A percentile compares a stretch with the other conserved stretches of the same genome.
Conservation (phyloP, 192 early-diverging fungal genomes). For the Coemansia aciculifera region DNA sequence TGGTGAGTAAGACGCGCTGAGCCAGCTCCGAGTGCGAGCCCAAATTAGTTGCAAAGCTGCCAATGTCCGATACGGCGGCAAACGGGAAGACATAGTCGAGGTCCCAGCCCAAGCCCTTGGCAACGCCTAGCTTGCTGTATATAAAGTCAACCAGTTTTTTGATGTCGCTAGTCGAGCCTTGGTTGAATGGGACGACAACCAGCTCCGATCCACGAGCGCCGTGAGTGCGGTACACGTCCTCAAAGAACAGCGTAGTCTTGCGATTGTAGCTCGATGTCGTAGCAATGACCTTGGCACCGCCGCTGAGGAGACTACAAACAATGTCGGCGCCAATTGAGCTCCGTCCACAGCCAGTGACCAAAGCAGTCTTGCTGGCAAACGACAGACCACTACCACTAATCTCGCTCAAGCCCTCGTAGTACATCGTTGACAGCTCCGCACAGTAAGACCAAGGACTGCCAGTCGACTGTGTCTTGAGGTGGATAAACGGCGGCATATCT, state of each 20-base stretch:
- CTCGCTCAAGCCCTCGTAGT: slow-evolving; percentile 69
- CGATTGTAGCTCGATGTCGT: slow-evolving; percentile 85
- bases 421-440: slow-evolving; percentile 65
- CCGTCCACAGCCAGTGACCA: slow-evolving; percentile 88
- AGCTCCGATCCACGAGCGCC: slow-evolving; percentile 83
- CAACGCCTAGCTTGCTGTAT: slow-evolving; percentile 61
- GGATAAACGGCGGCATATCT: slow-evolving; percentile 33
- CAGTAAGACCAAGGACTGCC: slow-evolving; percentile 63
- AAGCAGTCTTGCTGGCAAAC: slow-evolving; percentile 76
- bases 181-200: slow-evolving; percentile 93
- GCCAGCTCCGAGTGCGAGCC: slow-evolving; percentile 88
- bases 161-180: slow-evolving; percentile 84
- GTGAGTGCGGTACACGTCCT: slow-evolving; percentile 79
- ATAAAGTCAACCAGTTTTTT: slow-evolving; percentile 81
- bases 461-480: background rate
- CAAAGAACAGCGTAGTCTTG: slow-evolving; percentile 80
- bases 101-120: slow-evolving; percentile 80
- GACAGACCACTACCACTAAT: slow-evolving; percentile 76
- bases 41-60: slow-evolving; percentile 79
- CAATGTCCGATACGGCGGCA: slow-evolving; percentile 89
- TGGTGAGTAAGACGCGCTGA: slow-evolving; percentile 93
- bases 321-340: slow-evolving; percentile 89
- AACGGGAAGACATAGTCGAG: slow-evolving; percentile 94
- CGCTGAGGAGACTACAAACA: slow-evolving; percentile 82
- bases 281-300: slow-evolving; percentile 85